Percentiles rank a stretch among this genome's conserved stretches.
Evolutionary conservation across 805 yeast genomes (phyloP).

Genomic region (Ogataea trehalophila): DNA sequence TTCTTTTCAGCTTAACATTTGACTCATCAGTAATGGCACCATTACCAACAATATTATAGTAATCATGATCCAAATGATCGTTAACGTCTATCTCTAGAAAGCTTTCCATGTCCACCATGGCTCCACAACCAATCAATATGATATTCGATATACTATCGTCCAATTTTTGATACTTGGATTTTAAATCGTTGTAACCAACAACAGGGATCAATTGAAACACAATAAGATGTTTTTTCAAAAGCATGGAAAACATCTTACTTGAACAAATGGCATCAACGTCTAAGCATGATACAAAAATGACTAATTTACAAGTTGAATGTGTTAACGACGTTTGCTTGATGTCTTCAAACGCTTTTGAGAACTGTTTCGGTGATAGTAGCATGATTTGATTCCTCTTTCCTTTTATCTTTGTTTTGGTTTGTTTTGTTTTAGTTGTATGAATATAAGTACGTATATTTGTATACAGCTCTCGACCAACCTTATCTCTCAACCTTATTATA

Average conservation of each 20-base stretch:
- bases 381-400: conserved; percentile 32
- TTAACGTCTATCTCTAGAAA: conserved; percentile 61
- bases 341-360: conserved; percentile 59
- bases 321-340: conserved; percentile 71
- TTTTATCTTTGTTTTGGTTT: too few species aligned
- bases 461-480: too few species aligned
- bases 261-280: conserved; percentile 92
- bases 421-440: too few species aligned
- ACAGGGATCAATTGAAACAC: conserved; percentile 90
- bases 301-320: conserved; percentile 88
- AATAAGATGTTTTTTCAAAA: conserved; percentile 75
- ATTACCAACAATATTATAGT: conserved; percentile 14
- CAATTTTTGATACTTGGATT: conserved; percentile 52
- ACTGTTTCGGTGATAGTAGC: conserved; percentile 72
- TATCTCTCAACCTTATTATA: too few species aligned
- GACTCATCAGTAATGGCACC: conserved; percentile 22
- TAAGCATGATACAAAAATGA: conserved; percentile 83
- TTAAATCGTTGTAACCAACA: conserved; percentile 82
- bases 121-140: conserved; percentile 87
- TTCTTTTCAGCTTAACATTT: conserved; percentile 40
- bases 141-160: conserved; percentile 76
- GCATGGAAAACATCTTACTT: conserved; percentile 63
- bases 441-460: too few species aligned
- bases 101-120: conserved; percentile 77
- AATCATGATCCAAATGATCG: conserved; percentile 38